Evolutionary conservation across 768 basidiomycete genomes (phyloP), one percentile per base, ranked within the genome.

Genomic region (Hericium erinaceus): DNA sequence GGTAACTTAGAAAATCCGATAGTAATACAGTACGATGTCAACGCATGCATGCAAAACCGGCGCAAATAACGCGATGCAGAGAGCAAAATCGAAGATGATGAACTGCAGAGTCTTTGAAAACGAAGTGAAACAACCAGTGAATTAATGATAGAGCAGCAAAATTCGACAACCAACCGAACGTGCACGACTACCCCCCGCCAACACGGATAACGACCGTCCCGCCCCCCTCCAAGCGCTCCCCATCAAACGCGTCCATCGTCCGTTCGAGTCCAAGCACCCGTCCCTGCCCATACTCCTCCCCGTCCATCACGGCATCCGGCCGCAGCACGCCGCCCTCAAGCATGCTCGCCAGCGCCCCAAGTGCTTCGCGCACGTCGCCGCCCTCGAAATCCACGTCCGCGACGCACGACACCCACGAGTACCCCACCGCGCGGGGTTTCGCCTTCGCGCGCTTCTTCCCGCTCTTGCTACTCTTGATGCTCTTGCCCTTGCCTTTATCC

Each of bases 341-440:
- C 66, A 78, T 66, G 24, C 64, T 66, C 50, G 73, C 59, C 46
- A 79, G 70, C 7, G 73, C 72, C 18, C 66, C 72, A 2, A 81
- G 65, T 38, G 77, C 73, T 54, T 82, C 78, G 15, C 82, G 74
- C 55, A 92, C 78, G 67, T 90, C 85, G 57, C 82, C 78, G 26
- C 91, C 91, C 64, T 92, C 87, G 77, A 83, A 85, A 68, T 92
- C 91, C 33, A 92, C 81, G 66, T 92, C 91, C 59, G 87, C 86
- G 39, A 82, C 81, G 40, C 83, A 73, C 66, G 81, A 84, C n/a
- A 92, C 81, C 89, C 90, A 93, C 18, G 85, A 82, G 68, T 92
- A 92, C 50, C 82, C 83, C 28, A 89, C 82, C 57, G 69, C 66
- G n/a, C 74, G 72, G 44, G 67, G 71, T 58, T 59, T 52, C 37